phyloP scores from a whole-genome alignment of 75 land plant species.

The Pinus taeda region DNA sequence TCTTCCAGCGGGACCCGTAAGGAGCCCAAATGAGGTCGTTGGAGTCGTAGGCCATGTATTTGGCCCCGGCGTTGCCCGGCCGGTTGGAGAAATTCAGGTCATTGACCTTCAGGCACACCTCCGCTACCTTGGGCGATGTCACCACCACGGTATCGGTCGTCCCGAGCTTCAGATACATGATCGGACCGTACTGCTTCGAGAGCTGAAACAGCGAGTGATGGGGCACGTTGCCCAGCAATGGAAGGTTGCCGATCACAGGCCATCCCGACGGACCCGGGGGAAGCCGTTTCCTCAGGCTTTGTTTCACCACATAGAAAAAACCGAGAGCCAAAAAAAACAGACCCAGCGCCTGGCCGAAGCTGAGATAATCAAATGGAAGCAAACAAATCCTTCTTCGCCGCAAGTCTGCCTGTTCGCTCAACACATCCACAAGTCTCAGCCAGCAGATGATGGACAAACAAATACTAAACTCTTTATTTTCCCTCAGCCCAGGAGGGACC shows the following conservation, averaged over 20 bases:
- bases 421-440: no score
- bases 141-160: conserved; percentile 58
- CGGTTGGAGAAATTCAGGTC: conserved; percentile 62
- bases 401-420: no score
- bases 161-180: conserved; percentile 67
- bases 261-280: conserved; percentile 71
- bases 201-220: conserved; percentile 55
- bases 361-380: no score
- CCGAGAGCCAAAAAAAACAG: background rate
- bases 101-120: conserved; percentile 51
- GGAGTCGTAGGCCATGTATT: conserved; percentile 55
- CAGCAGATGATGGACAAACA: no score
- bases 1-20: conserved; percentile 66
- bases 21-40: conserved; percentile 64
- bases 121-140: conserved; percentile 49
- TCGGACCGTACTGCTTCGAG: conserved; percentile 57
- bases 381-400: no score
- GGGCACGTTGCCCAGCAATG: conserved; percentile 58
- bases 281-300: background rate
- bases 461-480: no score
- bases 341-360: background rate
- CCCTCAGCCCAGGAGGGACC: no score
- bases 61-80: conserved; percentile 65
- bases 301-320: background rate
- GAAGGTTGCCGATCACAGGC: conserved; percentile 74